phyloP scores from a whole-genome alignment of 805 yeast genomes.

The Metschnikowia santaceciliae region DNA sequence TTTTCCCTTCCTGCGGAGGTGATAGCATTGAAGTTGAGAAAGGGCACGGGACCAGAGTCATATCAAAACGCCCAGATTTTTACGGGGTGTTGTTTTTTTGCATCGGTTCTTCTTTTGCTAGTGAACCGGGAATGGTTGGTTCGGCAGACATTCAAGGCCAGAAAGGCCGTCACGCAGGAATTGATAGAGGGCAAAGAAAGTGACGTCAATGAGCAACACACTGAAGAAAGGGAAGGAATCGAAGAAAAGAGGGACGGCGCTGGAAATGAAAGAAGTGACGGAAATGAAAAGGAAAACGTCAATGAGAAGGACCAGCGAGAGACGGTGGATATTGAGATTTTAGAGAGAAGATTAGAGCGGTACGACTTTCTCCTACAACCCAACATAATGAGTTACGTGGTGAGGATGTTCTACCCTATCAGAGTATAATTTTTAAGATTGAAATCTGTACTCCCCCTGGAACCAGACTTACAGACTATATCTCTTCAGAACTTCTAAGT shows the following conservation, averaged over 20 bases:
- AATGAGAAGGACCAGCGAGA: background rate
- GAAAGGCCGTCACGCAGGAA: constrained; percentile 9
- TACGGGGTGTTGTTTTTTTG: constrained; percentile 49
- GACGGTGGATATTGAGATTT: constrained; percentile 4
- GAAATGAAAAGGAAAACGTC: background rate
- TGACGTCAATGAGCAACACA: background rate
- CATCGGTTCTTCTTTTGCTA: constrained; percentile 39
- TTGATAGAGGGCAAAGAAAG: background rate
- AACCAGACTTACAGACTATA: too few relatives aligned
- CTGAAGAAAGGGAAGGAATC: background rate
- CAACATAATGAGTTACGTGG: constrained; percentile 4
- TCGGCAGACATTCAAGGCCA: constrained; percentile 10
- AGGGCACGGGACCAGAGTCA: constrained; percentile 21
- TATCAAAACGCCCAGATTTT: constrained; percentile 59
- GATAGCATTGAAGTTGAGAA: constrained; percentile 40
- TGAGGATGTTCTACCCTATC: constrained; percentile 17
- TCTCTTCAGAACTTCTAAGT: too few relatives aligned
- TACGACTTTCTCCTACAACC: constrained; percentile 10
- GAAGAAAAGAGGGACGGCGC: background rate
- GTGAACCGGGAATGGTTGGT: constrained; percentile 53
- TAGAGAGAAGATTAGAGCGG: constrained; percentile 9
- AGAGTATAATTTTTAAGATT: constrained; percentile 5
- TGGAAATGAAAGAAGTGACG: background rate
- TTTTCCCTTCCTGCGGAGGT: constrained; percentile 48
- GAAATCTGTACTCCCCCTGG: too few relatives aligned